Percentiles rank a stretch among this genome's conserved stretches.
Conservation (phyloP, 176 grass and related monocot genomes). For the Avena sativa region DNA sequence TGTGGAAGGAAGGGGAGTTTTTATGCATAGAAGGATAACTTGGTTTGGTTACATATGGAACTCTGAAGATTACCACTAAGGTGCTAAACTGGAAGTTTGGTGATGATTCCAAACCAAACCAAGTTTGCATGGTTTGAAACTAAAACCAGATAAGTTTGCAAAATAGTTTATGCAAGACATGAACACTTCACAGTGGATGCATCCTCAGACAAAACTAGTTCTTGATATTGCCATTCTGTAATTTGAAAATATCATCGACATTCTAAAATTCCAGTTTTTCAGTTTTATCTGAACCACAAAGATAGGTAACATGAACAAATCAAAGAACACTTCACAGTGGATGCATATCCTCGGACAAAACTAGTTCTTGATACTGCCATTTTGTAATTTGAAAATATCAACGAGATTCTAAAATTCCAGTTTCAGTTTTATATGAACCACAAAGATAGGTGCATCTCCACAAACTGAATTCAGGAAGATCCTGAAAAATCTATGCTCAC, state of each 20-base stretch:
- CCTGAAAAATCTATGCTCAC: slow-evolving; percentile 18
- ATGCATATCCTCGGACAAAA: background rate
- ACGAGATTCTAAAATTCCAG: background rate
- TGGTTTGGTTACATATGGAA: background rate
- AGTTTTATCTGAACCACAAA: slow-evolving; percentile 26
- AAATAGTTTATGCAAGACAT: background rate
- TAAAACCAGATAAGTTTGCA: background rate
- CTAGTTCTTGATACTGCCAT: background rate
- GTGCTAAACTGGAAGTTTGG: background rate
- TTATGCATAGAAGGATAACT: background rate
- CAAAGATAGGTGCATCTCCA: slow-evolving; percentile 1
- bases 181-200: background rate
- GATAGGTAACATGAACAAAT: background rate
- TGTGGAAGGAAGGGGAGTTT: background rate
- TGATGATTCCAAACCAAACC: background rate
- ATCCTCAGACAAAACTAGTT: too few relatives aligned
- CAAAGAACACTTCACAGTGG: background rate
- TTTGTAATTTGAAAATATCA: background rate
- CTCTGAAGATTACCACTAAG: background rate
- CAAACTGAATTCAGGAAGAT: slow-evolving; percentile 28
- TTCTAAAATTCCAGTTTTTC: slow-evolving; percentile 15
- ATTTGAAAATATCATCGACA: background rate
- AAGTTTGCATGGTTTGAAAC: background rate
- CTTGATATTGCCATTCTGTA: background rate
- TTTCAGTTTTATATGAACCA: slow-evolving; percentile 24